These are phyloP conservation scores for Przewalskia tangutica DNA, from an alignment of 257 asterid species.

Conservation along the genomic window DNA sequence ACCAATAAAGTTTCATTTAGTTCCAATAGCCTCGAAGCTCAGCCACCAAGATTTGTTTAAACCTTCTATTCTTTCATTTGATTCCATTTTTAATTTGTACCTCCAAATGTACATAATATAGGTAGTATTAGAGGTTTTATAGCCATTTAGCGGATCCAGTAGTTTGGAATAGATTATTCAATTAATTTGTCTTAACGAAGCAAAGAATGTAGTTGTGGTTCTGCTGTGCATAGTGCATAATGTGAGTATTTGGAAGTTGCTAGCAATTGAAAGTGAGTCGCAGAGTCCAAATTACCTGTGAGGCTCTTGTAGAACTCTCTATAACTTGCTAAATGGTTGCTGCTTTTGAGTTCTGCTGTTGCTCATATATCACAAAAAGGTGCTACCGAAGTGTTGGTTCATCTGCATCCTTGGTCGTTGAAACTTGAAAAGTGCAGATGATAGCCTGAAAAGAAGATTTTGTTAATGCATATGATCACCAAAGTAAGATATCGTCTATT, in stretches of 20 bases:
- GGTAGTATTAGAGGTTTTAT: constrained; percentile 6
- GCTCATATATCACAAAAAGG: neutral
- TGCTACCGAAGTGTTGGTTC: neutral
- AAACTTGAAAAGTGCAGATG: neutral
- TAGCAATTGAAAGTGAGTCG: neutral
- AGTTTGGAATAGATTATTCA: neutral
- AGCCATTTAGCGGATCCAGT: neutral
- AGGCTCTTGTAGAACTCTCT: neutral
- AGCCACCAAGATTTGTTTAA: constrained; percentile 6
- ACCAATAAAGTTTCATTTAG: constrained; percentile 15
- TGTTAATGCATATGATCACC: neutral
- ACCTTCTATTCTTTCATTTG: constrained; percentile 4
- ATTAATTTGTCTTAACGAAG: neutral
- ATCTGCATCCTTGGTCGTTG: neutral
- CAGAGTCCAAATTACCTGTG: neutral
- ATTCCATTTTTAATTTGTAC: constrained; percentile 3
- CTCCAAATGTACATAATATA: constrained; percentile 25
- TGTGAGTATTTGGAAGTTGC: neutral
- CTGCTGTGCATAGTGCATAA: neutral
- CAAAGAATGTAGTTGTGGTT: neutral
- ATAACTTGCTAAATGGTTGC: neutral
- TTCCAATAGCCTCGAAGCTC: constrained; percentile 13
- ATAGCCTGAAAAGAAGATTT: neutral
- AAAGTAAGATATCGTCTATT: neutral
- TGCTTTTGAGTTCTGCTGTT: neutral